Evolutionary conservation across 2,329 filamentous ascomycete species (phyloP), one percentile per base, ranked within the genome.

Genomic region (Botrytis tulipae): DNA sequence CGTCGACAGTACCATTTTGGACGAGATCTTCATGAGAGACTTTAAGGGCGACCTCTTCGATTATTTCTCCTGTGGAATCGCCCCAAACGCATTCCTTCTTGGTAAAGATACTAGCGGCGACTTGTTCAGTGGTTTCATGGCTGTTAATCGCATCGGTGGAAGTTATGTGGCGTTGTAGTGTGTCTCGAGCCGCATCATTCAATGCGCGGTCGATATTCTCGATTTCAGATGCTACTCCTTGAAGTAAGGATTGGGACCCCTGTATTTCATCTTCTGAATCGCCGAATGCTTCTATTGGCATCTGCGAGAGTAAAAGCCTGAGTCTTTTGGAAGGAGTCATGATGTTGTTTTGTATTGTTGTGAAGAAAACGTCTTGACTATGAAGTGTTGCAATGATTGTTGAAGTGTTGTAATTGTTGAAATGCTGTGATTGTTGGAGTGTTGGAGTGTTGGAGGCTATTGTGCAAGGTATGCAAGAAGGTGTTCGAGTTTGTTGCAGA

Each of bases 101-200:
- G 1, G 9, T 16, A 0, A 7, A 0, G 35, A 22, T 25, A 16
- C 9, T 25, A 14, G 22, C 35, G 6, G 32, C 5, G 2, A 40
- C 4, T 40, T 37, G 1, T 4, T 25, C 20, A 14, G 59, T 12
- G 3, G 59, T 10, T 37, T 37, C 57, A 6, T 22, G 8, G 9
- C 22, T 37, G 0, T 40, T 25, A 20, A 1, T n/a, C 20, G 22
- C 59, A 40, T 7, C 5, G 32, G 32, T 40, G 20, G 35, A 40
- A 61, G 5, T 25, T 6, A 22, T 6, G 14, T 16, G 12, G 32
- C 22, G 22, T 22, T 40, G 20, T 25, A 12, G 4, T 5, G 3
- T 1, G 12, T 61, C 22, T 1, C 4, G 5, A 35, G 3, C 59
- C 22, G 2, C 16, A 2, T 61, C 8, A 35, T 25, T 16, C n/a